These are phyloP conservation scores for Forsythia viridissima DNA, from an alignment of 257 asterid genomes.

Conservation along the genomic window DNA sequence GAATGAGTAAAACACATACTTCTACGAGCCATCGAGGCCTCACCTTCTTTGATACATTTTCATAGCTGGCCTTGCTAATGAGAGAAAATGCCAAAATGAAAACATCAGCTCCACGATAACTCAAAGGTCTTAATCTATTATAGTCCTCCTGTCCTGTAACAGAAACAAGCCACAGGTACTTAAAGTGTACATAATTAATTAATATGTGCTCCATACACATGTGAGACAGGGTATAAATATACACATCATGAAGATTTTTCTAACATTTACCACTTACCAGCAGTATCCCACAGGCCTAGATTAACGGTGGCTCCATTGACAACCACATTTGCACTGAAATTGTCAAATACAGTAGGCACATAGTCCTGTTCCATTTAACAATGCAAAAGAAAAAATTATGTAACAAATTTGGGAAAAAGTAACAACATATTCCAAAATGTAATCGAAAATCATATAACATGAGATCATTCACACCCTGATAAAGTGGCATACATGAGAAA, in stretches of 20 bases:
- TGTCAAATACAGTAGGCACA: slow-evolving; percentile 60
- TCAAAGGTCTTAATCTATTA: slow-evolving; percentile 56
- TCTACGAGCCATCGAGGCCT: neutral
- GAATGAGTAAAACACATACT: neutral
- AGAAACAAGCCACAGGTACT: neutral
- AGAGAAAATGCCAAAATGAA: slow-evolving; percentile 64
- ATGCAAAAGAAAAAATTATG: slow-evolving; percentile 14
- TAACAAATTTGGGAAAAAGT: slow-evolving; percentile 4
- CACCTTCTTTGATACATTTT: slow-evolving; percentile 60
- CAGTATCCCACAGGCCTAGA: slow-evolving; percentile 64
- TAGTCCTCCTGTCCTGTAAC: slow-evolving; percentile 57
- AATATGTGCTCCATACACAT: neutral
- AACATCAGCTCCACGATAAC: slow-evolving; percentile 63
- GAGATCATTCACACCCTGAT: slow-evolving; percentile 5
- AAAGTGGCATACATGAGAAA: slow-evolving; percentile 13
- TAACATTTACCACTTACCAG: slow-evolving; percentile 47
- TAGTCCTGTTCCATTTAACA: slow-evolving; percentile 58
- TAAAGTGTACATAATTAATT: neutral
- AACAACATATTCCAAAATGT: slow-evolving; percentile 1
- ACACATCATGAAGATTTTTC: neutral
- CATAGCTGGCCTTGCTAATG: slow-evolving; percentile 62
- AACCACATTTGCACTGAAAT: slow-evolving; percentile 62
- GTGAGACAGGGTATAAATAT: neutral
- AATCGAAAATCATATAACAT: neutral
- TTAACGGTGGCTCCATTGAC: slow-evolving; percentile 56